phyloP scores from a whole-genome alignment of 2,329 filamentous ascomycete species.

The Aspergillus fijiensis region DNA sequence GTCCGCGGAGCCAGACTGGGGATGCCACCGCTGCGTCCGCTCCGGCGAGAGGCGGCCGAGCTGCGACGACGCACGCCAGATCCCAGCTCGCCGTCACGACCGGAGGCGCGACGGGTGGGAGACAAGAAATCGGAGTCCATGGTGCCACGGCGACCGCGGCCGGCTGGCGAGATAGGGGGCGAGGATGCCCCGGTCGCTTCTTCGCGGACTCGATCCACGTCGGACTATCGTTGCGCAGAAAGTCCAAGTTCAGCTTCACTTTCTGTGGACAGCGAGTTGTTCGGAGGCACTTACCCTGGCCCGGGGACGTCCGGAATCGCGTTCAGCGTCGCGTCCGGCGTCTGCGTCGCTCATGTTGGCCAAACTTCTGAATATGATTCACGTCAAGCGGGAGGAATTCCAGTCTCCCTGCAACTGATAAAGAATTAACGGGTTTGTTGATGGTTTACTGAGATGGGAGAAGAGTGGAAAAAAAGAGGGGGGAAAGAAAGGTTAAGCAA shows the following conservation, averaged over 20 bases:
- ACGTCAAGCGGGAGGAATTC: too few relatives aligned
- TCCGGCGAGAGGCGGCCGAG: conserved; percentile 21
- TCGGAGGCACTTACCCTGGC: conserved; percentile 14
- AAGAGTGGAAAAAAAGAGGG: neutral
- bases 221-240: conserved; percentile 8
- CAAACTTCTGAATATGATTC: neutral
- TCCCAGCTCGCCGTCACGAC: conserved; percentile 7
- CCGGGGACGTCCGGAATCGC: conserved; percentile 6
- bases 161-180: conserved; percentile 13
- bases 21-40: conserved; percentile 13
- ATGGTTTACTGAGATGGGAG: neutral
- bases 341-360: neutral
- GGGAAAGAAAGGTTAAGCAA: neutral
- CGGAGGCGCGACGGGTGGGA: conserved; percentile 10
- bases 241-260: too few relatives aligned
- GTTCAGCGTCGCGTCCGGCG: neutral
- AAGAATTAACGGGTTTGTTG: neutral
- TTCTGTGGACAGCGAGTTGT: too few relatives aligned
- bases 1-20: conserved; percentile 28
- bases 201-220: conserved; percentile 5
- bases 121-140: conserved; percentile 17
- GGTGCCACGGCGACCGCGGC: conserved; percentile 5
- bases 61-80: conserved; percentile 22
- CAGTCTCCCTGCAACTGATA: too few relatives aligned
- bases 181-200: neutral